phyloP scores from a whole-genome alignment of 768 basidiomycete genomes.

The Psilocybe tampanensis region DNA sequence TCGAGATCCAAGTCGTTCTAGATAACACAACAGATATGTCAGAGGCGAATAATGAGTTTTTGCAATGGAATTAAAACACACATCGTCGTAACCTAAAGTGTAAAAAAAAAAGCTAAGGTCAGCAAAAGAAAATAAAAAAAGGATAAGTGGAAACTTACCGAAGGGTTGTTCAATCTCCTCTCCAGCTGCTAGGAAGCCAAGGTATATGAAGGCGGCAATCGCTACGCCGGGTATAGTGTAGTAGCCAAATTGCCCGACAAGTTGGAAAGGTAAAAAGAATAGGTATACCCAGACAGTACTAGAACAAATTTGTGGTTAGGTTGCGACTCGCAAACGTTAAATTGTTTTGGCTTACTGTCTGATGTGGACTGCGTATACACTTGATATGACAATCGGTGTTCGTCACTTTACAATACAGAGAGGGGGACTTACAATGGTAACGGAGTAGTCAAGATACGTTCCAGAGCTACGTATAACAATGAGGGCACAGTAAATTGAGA shows the following conservation, averaged over 20 bases:
- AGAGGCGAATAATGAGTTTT: background rate
- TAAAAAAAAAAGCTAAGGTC: background rate
- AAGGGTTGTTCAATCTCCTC: conserved; percentile 74
- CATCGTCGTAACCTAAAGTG: conserved; percentile 60
- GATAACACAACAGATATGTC: background rate
- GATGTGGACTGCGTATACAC: conserved; percentile 68
- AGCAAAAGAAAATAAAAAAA: background rate
- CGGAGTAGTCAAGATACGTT: conserved; percentile 64
- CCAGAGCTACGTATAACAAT: conserved; percentile 41
- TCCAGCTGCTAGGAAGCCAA: conserved; percentile 75
- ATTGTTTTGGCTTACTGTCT: conserved; percentile 13
- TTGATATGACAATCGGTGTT: conserved; percentile 20
- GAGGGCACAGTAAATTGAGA: background rate
- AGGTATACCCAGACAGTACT: conserved; percentile 75
- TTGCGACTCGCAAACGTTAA: conserved; percentile 14
- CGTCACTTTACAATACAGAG: background rate
- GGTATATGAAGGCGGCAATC: conserved; percentile 70
- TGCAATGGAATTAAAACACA: conserved; percentile 25
- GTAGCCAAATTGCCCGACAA: conserved; percentile 62
- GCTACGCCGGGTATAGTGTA: conserved; percentile 67
- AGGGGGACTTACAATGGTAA: conserved; percentile 58
- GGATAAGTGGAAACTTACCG: conserved; percentile 40
- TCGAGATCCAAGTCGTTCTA: conserved; percentile 73
- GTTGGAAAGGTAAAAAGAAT: conserved; percentile 79
- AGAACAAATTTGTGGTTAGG: too few species aligned